phyloP scores from a whole-genome alignment of 345 rosid species.

The Nasturtium officinale region DNA sequence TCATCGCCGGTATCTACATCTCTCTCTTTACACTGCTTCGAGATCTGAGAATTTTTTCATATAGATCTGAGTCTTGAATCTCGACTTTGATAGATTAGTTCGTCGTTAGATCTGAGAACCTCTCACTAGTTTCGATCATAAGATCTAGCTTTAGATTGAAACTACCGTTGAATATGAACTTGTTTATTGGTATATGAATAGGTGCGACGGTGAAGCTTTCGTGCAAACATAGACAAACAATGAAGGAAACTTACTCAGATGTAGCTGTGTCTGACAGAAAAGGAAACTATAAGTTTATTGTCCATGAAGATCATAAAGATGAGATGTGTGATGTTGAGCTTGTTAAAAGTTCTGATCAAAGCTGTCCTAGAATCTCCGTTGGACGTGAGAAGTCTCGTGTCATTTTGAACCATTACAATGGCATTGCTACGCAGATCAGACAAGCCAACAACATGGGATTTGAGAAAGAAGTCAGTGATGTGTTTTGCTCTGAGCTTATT shows the following conservation, averaged over 20 bases:
- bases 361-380: conserved; percentile 46
- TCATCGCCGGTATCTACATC: conserved; percentile 53
- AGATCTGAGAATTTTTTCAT: conserved; percentile 8
- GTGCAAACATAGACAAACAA: conserved; percentile 62
- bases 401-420: conserved; percentile 69
- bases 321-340: conserved; percentile 69
- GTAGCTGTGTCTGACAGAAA: conserved; percentile 55
- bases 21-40: not conserved
- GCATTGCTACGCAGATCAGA: conserved; percentile 58
- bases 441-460: conserved; percentile 76
- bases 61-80: not conserved
- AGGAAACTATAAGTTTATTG: conserved; percentile 59
- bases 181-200: conserved; percentile 10
- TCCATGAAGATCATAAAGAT: conserved; percentile 71
- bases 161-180: not conserved
- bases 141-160: conserved; percentile 14
- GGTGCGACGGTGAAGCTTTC: conserved; percentile 74
- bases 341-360: conserved; percentile 56
- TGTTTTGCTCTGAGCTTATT: conserved; percentile 69
- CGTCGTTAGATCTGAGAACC: conserved; percentile 11
- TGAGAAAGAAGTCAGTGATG: conserved; percentile 45
- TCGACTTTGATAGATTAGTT: not conserved
- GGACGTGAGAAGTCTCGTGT: conserved; percentile 90
- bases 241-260: conserved; percentile 49
- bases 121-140: no score